Base-by-base conservation (phyloP, 768 basidiomycete genomes). In the Termitomyces sp. region DNA sequence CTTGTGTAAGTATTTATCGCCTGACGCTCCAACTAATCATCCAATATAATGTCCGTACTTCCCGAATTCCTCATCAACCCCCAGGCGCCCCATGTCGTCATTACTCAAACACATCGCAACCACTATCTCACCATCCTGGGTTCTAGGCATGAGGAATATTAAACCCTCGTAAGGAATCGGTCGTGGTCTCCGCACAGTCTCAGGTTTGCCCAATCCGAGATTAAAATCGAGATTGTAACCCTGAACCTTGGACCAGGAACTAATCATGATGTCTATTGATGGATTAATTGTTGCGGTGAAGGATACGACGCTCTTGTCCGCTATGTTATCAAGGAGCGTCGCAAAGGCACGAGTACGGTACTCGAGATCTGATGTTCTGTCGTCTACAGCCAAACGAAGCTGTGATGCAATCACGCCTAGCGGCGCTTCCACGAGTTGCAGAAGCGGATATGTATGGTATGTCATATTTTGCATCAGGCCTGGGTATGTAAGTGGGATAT, bases 401-500 rank as follows among this genome's bases (percentile, higher is more conserved):
- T 61, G 39, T 7, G 63, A 53, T 16, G 69, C 67, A 17, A 70
- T 41, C 16, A 28, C 17, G 8, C 69, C 67, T 17, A 68, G 42
- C 0, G 67, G 62, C 4, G 43, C 54, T 3, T 59, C 50, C 7
- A 63, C 42, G 11, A 67, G 56, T 39, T 62, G 42, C 34, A 52
- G 47, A 12, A 54, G 19, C n/a, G 63, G 12, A 46, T 48, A 61
- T 1, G 54, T 58, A 35, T 63, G 59, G 51, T 60, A 64, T 1
- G 63, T 58, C 68, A 69, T 67, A 47, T 65, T 67, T 50, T 68
- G 66, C 21, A 64, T 59, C 12, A 69, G 23, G 2, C 66, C 68
- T 8, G 66, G 62, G 58, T 70, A 67, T 3, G 50, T 56, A 5
- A 19, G 48, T 5, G 67, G 58, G 11, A 70, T 61, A 30, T 48